Evolutionary conservation across 2,329 filamentous ascomycete genomes (phyloP).

Genomic region (Botrytis aclada): DNA sequence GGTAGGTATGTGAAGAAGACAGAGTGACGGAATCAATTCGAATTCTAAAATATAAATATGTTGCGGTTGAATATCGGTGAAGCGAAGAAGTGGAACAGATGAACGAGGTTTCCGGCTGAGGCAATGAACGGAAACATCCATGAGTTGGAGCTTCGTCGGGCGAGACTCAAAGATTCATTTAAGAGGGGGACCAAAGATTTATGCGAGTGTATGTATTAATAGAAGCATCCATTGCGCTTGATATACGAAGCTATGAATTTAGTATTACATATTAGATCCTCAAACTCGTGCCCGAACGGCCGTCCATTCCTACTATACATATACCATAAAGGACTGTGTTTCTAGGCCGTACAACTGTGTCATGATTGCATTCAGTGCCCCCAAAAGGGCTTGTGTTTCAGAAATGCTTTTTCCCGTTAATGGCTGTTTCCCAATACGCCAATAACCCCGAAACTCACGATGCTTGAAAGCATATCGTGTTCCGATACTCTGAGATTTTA

Average conservation of each 20-base stretch:
- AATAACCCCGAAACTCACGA: neutral
- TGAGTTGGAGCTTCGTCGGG: neutral
- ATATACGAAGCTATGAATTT: neutral
- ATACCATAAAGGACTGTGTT: neutral
- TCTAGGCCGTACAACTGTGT: neutral
- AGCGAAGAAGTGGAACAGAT: neutral
- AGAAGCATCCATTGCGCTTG: neutral
- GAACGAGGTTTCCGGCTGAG: neutral
- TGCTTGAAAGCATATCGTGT: neutral
- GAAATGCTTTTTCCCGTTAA: neutral
- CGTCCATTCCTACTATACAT: neutral
- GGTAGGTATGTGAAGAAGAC: too few species aligned
- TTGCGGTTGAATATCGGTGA: neutral
- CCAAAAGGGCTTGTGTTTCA: neutral
- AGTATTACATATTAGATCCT: conserved; percentile 1
- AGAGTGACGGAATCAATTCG: too few species aligned
- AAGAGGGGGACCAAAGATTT: neutral
- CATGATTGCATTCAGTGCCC: neutral
- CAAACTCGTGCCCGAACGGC: neutral
- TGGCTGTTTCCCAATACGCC: neutral
- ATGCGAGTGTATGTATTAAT: neutral
- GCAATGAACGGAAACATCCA: neutral
- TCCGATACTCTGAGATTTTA: neutral
- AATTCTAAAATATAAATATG: too few species aligned
- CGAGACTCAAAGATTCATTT: neutral